Evolutionary conservation across 2,329 filamentous ascomycete species (phyloP), one percentile per base, ranked within the genome.

Genomic region (Aureobasidium namibiae): DNA sequence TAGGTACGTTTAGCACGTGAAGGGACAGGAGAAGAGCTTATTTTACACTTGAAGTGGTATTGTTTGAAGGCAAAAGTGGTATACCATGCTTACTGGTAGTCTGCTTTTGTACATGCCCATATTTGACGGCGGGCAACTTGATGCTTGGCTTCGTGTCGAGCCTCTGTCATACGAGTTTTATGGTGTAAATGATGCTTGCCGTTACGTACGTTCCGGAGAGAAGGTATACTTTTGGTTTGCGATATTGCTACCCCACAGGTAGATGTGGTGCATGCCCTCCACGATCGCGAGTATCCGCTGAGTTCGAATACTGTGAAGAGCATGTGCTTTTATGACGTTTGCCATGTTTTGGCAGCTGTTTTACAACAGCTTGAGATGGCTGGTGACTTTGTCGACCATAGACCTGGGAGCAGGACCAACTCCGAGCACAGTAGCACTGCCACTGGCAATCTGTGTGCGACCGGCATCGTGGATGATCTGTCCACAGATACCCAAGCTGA

Each of bases 401-500:
- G 89, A 92, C 79, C 88, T 92, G 0, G 92, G 92, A 26, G 87
- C 92, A 61, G 84, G 75, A 34, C 76, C 78, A 61, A 80, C 85
- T 0, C 94, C 94, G 54, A 99, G 77, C 42, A 99, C 94, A 0
- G 94, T 99, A 72, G 90, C 82, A 72, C 91, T 96, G 18, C 94
- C 92, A 44, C 88, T 86, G 56, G 91, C 92, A 73, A 99, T 97
- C 82, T 99, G 94, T 46, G 94, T 99, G 62, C 94, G 83, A 14
- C 94, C 94, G n/a, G 94, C 94, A 75, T 99, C 94, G 68, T 89
- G 86, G 65, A 99, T 92, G 56, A 96, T 85, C 72, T 92, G 88
- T 56, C 92, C 90, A 62, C 90, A 92, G 61, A 99, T 74, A 1
- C 94, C 92, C 61, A 96, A 72, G 70, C 86, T 90, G 63, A 90